phyloP scores from a whole-genome alignment of 2,329 filamentous ascomycete species.

The Ophiosphaerella herpotricha region DNA sequence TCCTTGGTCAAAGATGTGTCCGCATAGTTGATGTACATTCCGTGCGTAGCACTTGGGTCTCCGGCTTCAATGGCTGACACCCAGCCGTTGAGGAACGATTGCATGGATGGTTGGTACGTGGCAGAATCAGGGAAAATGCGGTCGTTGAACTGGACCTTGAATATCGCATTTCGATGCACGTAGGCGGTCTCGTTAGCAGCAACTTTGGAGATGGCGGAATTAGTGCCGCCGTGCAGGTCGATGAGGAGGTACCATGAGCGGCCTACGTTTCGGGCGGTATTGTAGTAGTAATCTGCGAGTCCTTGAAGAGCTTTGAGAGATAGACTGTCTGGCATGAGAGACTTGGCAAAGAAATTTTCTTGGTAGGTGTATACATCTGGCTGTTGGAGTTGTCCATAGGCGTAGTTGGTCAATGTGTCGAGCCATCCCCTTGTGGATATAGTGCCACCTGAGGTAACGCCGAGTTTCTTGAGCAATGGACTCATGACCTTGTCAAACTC shows the following conservation, averaged over 20 bases:
- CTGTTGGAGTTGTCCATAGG: conserved; percentile 25
- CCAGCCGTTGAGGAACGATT: conserved; percentile 47
- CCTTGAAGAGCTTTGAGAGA: conserved; percentile 19
- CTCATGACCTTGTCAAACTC: conserved; percentile 30
- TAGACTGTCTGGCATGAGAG: conserved; percentile 28
- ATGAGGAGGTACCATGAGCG: conserved; percentile 33
- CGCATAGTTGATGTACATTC: conserved; percentile 58
- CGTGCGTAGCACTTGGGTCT: conserved; percentile 37
- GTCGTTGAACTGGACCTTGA: conserved; percentile 37
- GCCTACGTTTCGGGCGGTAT: conserved; percentile 17
- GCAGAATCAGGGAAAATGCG: conserved; percentile 10
- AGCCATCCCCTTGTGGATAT: conserved; percentile 19
- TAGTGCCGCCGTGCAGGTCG: conserved; percentile 31
- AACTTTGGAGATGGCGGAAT: conserved; percentile 14
- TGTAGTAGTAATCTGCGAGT: conserved; percentile 29
- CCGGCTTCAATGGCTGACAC: conserved; percentile 38
- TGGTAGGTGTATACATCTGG: conserved; percentile 26
- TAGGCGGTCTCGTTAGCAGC: conserved; percentile 22
- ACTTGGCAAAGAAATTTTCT: conserved; percentile 37
- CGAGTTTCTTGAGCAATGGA: conserved; percentile 26
- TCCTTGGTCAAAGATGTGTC: conserved; percentile 51
- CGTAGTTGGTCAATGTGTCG: conserved; percentile 25
- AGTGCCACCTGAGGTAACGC: conserved; percentile 7
- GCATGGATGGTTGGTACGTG: conserved; percentile 40
- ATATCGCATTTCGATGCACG: conserved; percentile 31